phyloP scores from a whole-genome alignment of 1,284 basidiomycete species.

The Sanghuangporus baumii region DNA sequence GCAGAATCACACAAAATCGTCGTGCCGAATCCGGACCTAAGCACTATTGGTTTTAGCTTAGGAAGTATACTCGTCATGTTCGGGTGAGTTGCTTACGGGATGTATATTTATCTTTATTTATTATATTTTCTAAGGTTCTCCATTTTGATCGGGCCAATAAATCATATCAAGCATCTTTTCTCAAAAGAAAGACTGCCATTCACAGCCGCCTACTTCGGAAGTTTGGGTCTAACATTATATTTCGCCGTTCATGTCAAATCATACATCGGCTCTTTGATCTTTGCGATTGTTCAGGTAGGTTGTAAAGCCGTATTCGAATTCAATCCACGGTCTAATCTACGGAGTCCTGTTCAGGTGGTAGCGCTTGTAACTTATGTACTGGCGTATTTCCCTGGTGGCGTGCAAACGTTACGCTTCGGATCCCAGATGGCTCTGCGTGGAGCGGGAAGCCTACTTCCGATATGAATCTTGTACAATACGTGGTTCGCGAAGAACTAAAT shows the following conservation, averaged over 20 bases:
- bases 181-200: slow-evolving; percentile 86
- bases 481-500: neutral
- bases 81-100: slow-evolving; percentile 47
- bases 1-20: slow-evolving; percentile 9
- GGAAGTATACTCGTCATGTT: slow-evolving; percentile 86
- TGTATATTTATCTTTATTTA: slow-evolving; percentile 22
- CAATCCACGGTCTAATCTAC: neutral
- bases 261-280: slow-evolving; percentile 78
- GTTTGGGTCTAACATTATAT: slow-evolving; percentile 80
- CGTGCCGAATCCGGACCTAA: neutral
- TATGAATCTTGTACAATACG: slow-evolving; percentile 34
- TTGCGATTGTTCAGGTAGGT: slow-evolving; percentile 68
- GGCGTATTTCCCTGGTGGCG: slow-evolving; percentile 88
- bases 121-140: slow-evolving; percentile 51
- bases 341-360: slow-evolving; percentile 46
- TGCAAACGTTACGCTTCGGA: slow-evolving; percentile 76
- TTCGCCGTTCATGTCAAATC: slow-evolving; percentile 80
- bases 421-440: slow-evolving; percentile 78
- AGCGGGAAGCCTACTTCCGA: slow-evolving; percentile 72
- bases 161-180: slow-evolving; percentile 85
- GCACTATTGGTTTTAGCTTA: slow-evolving; percentile 39
- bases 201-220: slow-evolving; percentile 77
- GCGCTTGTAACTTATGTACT: slow-evolving; percentile 83
- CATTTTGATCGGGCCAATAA: slow-evolving; percentile 79
- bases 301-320: neutral